These are phyloP conservation scores for Flaveria robusta DNA, from an alignment of 129 eudicot genomes.

Conservation along the genomic window DNA sequence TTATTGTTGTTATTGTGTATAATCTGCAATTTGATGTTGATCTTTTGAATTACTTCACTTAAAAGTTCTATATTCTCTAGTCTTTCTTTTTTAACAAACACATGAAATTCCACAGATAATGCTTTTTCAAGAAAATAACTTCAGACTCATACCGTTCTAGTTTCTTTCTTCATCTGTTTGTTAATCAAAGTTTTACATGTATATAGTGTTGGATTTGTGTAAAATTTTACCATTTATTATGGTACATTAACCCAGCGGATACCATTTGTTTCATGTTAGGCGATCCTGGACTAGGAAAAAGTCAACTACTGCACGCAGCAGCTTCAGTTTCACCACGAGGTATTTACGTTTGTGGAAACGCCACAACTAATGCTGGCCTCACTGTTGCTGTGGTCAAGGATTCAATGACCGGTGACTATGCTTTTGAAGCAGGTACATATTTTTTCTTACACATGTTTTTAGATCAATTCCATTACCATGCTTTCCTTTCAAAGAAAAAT, in stretches of 20 bases:
- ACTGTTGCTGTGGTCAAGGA: slow-evolving; percentile 98
- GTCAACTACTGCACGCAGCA: slow-evolving; percentile 98
- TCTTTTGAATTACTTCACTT: not conserved
- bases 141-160: not conserved
- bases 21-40: not conserved
- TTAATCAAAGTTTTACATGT: slow-evolving; percentile 19
- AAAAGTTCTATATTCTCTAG: not conserved
- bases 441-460: slow-evolving; percentile 18
- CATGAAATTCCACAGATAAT: not conserved
- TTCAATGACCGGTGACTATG: slow-evolving; percentile 89
- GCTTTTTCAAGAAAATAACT: not conserved
- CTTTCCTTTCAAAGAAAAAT: not conserved
- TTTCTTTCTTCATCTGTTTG: not conserved
- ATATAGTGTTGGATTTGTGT: slow-evolving; percentile 14
- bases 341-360: slow-evolving; percentile 94
- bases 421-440: slow-evolving; percentile 90
- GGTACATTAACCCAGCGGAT: not conserved
- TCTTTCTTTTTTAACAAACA: not conserved
- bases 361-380: slow-evolving; percentile 95
- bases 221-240: not conserved
- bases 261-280: slow-evolving; percentile 43
- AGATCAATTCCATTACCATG: slow-evolving; percentile 8
- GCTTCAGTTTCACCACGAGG: slow-evolving; percentile 98
- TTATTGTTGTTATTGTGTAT: slow-evolving; percentile 10
- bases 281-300: slow-evolving; percentile 97